Base-by-base conservation (phyloP, 257 asterid species). In the Solanum arcanum region DNA sequence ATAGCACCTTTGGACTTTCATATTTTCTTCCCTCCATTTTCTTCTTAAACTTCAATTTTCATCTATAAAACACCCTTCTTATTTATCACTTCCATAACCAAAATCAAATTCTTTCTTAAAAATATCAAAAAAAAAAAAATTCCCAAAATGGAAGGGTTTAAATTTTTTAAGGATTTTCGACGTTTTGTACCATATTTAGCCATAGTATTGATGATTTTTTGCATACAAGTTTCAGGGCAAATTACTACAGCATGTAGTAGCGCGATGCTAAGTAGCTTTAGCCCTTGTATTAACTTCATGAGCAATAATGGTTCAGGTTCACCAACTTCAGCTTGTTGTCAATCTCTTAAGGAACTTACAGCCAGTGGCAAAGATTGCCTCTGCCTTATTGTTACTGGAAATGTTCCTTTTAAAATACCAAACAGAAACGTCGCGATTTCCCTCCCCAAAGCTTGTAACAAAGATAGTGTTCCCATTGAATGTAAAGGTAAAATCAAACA, bases 371-470 rank as follows among this genome's bases (percentile, higher is more conserved):
- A 90, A 83, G 96, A 94, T 52, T 96, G 98, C 64, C 74, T 95
- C 74, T 95, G 99, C 93, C 92, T 92, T 0, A 91, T 96, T 39
- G 87, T 91, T 29, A 92, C 95, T 0, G 97, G 98, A 39, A 92
- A 91, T 49, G 89, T 92, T 10, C 98, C 97, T 3, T 92, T 94
- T 83, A 91, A 84, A 2, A 60, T 94, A 12, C 99, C 98, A 3
- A 95, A 94, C 35, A 95, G 88, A 46, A 92, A 92, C 27, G 90
- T 92, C 0, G 97, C 98, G 9, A 42, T 94, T 56, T 85, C 96
- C 31, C 94, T 95, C 29, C 98, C 99, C 1, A 92, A 92, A 47
- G 96, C 98, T 60, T 96, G 99, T 86, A 96, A 92, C 83, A 89
- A 83, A 89, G 90, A 92, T 44, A 93, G 95, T 13, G 97, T 96